Base-by-base conservation (phyloP, 495 filamentous ascomycete species). In the Neurospora cerealis region DNA sequence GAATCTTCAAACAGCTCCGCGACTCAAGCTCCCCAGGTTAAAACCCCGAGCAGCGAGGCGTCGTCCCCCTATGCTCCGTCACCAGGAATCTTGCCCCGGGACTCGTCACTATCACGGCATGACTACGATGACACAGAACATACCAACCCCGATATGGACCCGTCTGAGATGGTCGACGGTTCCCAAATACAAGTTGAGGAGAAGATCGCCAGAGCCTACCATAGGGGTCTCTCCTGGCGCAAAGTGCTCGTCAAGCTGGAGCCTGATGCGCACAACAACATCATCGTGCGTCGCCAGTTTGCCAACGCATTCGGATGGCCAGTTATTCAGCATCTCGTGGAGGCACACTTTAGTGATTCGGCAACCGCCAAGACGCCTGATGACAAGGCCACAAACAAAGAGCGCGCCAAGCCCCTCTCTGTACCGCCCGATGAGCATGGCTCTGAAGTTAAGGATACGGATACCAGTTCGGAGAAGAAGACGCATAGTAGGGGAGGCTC, bases 291-390 rank as follows among this genome's bases (percentile, higher is more conserved):
- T 36, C 90, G 96, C 39, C 95, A 93, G 89, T 98, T 99, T 76
- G 91, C 94, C 73, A 99, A 99, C 80, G 96, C 96, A 0, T 97
- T 97, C 78, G 96, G 96, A 4, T 99, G 96, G 96, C 95, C 95
- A 0, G 96, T 99, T 6, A 86, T 98, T 69, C 92, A 97, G 79
- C 96, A 99, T 80, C 83, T 98, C 3, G 93, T 95, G 62, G 94
- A 98, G 78, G 93, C 93, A 0, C 96, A 99, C 78, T 99, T 99
- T 77, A 90, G 89, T 60, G 89, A 93, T 75, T 88, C 86, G 0
- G 88, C 88, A 44, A 81, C 84, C 4, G 88, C 91, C 3, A 84
- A 81, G 32, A 88, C 85, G 3, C 83, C 87, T 4, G 93, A 94
- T 77, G 88, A 88, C 32, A 72, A 80, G 10, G 84, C 86, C 77